Evolutionary conservation across 2,329 filamentous ascomycete genomes (phyloP).

Genomic region (Coniochaeta pulveracea): DNA sequence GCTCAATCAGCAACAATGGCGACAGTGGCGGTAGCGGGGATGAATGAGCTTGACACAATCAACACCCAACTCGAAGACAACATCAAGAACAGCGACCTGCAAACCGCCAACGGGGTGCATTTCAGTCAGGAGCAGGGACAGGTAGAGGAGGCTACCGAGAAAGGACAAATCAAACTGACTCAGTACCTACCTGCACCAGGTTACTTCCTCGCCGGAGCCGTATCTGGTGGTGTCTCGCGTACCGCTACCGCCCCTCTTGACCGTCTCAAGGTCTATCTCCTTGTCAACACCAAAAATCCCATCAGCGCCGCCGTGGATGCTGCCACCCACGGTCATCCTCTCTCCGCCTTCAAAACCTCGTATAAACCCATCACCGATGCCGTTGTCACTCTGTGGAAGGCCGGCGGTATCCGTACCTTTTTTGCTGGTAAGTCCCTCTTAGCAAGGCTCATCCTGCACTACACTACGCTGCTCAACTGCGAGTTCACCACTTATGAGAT

Average conservation of each 20-base stretch:
- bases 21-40: no score
- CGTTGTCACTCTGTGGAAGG: conserved; percentile 67
- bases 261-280: conserved; percentile 92
- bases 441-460: neutral
- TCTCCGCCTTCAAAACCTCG: conserved; percentile 54
- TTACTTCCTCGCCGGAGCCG: conserved; percentile 93
- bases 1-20: conserved; percentile 4
- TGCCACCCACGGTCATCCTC: conserved; percentile 57
- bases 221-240: conserved; percentile 88
- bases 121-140: conserved; percentile 12
- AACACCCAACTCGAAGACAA: conserved; percentile 1
- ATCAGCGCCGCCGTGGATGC: conserved; percentile 49
- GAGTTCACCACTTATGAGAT: no score
- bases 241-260: conserved; percentile 94
- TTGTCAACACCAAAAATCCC: conserved; percentile 68
- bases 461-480: neutral
- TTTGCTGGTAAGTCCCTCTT: conserved; percentile 65
- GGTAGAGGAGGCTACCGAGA: conserved; percentile 20
- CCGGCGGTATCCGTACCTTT: conserved; percentile 77
- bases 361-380: conserved; percentile 62
- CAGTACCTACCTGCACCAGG: conserved; percentile 75
- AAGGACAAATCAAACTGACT: conserved; percentile 44
- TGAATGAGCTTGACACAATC: no score
- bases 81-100: neutral
- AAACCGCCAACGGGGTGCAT: conserved; percentile 4